These are phyloP conservation scores for Verbascum thapsus DNA, from an alignment of 257 asterid species.

Conservation along the genomic window DNA sequence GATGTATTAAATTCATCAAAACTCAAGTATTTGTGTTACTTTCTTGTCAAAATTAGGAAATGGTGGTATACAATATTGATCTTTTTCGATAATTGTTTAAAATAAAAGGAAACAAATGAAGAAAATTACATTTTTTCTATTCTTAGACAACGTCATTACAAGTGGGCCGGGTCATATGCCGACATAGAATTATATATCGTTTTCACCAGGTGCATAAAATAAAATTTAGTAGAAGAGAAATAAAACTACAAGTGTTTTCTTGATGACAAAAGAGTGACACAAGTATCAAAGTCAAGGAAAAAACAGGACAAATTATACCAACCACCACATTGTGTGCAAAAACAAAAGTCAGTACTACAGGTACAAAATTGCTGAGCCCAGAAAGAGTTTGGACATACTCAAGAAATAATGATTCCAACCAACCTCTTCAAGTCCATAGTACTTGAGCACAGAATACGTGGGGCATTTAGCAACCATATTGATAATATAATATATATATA, in stretches of 20 bases:
- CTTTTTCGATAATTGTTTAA: no score
- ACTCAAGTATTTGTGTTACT: no score
- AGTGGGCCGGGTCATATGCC: no score
- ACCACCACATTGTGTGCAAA: conserved; percentile 24
- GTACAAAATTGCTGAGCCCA: conserved; percentile 13
- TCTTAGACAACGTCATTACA: background rate
- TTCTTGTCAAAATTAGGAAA: no score
- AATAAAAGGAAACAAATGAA: background rate
- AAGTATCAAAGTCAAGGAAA: conserved; percentile 18
- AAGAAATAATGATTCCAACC: conserved; percentile 26
- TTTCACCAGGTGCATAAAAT: no score
- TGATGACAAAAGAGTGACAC: conserved; percentile 5
- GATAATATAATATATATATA: background rate
- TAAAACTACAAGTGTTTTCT: background rate
- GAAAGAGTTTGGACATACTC: background rate
- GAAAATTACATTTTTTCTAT: background rate
- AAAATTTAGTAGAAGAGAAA: background rate
- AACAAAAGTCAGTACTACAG: conserved; percentile 27
- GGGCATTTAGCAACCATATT: background rate
- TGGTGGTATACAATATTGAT: no score
- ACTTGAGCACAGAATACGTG: background rate
- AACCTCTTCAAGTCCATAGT: conserved; percentile 4
- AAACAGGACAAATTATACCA: conserved; percentile 26
- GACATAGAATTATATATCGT: no score
- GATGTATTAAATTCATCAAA: no score